Conservation (phyloP, 2,329 filamentous ascomycete species). For the Sporothrix schenckii region DNA sequence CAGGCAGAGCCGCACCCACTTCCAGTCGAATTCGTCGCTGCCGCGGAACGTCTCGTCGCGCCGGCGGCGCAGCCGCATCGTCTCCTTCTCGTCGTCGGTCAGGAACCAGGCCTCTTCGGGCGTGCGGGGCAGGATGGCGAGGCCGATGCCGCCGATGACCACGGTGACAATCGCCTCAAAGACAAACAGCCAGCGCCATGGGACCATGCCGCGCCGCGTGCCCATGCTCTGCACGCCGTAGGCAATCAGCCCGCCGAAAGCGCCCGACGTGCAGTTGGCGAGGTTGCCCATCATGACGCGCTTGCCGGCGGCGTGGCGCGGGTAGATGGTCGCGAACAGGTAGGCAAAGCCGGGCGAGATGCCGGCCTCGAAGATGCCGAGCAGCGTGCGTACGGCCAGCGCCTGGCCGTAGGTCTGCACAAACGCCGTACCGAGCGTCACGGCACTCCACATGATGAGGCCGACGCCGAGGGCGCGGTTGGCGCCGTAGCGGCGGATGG, state of each 20-base stretch:
- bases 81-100: conserved; percentile 25
- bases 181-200: conserved; percentile 54
- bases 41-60: conserved; percentile 25
- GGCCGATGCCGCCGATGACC: conserved; percentile 14
- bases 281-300: conserved; percentile 39
- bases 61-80: conserved; percentile 24
- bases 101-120: conserved; percentile 32
- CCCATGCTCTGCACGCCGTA: conserved; percentile 45
- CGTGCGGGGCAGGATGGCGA: conserved; percentile 20
- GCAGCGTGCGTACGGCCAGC: conserved; percentile 30
- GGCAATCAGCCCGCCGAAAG: conserved; percentile 36
- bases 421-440: conserved; percentile 32
- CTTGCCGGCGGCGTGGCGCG: conserved; percentile 39
- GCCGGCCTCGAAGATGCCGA: conserved; percentile 39
- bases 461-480: conserved; percentile 25
- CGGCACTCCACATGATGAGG: conserved; percentile 29
- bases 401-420: conserved; percentile 31
- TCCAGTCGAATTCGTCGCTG: conserved; percentile 20
- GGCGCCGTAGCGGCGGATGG: conserved; percentile 31
- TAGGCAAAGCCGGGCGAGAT: conserved; percentile 40
- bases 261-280: conserved; percentile 38
- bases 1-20: conserved; percentile 19
- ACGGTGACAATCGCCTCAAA: conserved; percentile 42
- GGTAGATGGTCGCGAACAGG: conserved; percentile 42
- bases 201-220: conserved; percentile 47